phyloP scores from a whole-genome alignment of 2,329 filamentous ascomycete genomes.

The Aquanectria penicillioides region DNA sequence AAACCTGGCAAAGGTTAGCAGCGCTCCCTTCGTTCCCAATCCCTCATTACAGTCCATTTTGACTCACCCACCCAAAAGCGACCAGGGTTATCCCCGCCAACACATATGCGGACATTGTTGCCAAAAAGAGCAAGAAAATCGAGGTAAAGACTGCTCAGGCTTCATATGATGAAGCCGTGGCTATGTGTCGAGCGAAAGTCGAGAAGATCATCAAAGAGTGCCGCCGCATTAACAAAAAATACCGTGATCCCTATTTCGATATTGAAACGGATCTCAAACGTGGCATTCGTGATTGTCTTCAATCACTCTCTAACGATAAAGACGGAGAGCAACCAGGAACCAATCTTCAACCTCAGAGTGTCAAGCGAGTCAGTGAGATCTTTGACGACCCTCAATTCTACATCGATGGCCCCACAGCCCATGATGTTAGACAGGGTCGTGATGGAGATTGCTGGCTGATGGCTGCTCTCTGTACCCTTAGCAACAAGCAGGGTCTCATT shows the following conservation, averaged over 20 bases:
- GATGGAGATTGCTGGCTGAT: constrained; percentile 90
- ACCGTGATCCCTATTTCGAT: constrained; percentile 87
- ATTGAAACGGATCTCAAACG: constrained; percentile 80
- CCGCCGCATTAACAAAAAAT: constrained; percentile 83
- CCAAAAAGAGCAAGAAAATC: constrained; percentile 63
- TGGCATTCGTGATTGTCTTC: constrained; percentile 60
- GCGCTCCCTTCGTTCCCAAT: not conserved
- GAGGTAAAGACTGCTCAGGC: constrained; percentile 67
- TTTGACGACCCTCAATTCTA: constrained; percentile 82
- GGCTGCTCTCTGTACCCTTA: constrained; percentile 80
- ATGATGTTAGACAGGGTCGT: constrained; percentile 81
- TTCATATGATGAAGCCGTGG: constrained; percentile 78
- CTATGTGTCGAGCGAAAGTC: constrained; percentile 73
- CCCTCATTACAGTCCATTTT: not conserved
- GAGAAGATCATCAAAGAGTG: constrained; percentile 73
- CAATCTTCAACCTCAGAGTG: constrained; percentile 58
- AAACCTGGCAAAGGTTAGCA: constrained; percentile 71
- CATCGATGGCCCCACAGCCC: constrained; percentile 78
- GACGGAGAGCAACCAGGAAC: constrained; percentile 35
- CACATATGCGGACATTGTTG: constrained; percentile 69
- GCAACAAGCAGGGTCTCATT: constrained; percentile 77
- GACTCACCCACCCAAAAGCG: constrained; percentile 50
- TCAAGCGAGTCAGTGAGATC: constrained; percentile 78
- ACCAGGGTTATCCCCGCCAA: constrained; percentile 77
- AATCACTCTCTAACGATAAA: constrained; percentile 52